Conservation (phyloP, 495 filamentous ascomycete species). For the Penicillium maclennaniae region DNA sequence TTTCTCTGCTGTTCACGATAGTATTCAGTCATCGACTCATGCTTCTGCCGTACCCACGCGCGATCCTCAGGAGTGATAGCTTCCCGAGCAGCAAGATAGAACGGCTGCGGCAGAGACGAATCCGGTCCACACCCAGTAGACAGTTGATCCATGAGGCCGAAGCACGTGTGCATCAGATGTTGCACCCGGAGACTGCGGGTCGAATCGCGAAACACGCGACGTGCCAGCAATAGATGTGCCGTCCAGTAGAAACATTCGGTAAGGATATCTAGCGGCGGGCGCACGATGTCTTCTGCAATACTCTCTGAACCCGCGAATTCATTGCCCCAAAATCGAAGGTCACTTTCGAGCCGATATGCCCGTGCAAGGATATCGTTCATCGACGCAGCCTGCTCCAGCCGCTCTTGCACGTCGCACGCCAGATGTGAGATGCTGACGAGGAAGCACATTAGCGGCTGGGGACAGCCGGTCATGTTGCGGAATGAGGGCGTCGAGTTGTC, state of each 20-base stretch:
- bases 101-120: constrained; percentile 26
- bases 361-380: constrained; percentile 6
- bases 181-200: constrained; percentile 24
- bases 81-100: constrained; percentile 27
- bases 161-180: constrained; percentile 24
- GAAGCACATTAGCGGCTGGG: constrained; percentile 28
- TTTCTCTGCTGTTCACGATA: constrained; percentile 29
- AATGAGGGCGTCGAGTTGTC: constrained; percentile 26
- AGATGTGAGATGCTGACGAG: constrained; percentile 22
- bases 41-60: constrained; percentile 23
- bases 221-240: constrained; percentile 26
- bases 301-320: not conserved
- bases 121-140: constrained; percentile 27
- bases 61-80: constrained; percentile 20
- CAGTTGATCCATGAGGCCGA: constrained; percentile 25
- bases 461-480: constrained; percentile 30
- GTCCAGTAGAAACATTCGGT: constrained; percentile 32
- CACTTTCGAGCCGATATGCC: constrained; percentile 18
- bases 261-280: constrained; percentile 22
- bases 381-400: not conserved
- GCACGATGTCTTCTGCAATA: not conserved
- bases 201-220: constrained; percentile 23
- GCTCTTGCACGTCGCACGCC: constrained; percentile 24
- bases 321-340: constrained; percentile 22
- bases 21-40: constrained; percentile 28